Evolutionary conservation across 148 eudicot genomes (phyloP).

Genomic region (Talinum fruticosum): DNA sequence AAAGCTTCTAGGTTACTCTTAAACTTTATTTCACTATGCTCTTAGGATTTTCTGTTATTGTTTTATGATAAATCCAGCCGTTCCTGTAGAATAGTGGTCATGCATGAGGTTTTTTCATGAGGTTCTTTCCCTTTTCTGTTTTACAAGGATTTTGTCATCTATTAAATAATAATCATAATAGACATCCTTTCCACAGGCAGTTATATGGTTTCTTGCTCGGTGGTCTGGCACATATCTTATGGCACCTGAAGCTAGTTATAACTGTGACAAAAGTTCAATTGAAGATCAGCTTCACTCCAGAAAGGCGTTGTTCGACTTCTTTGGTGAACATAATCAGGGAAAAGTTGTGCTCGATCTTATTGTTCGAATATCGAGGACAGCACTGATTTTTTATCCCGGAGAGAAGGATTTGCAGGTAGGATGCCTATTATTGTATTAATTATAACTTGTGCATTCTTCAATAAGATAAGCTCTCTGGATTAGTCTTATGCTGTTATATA

Average conservation of each 20-base stretch:
- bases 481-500: background rate
- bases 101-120: background rate
- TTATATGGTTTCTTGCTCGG: conserved; percentile 90
- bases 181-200: conserved; percentile 51
- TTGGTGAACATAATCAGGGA: conserved; percentile 67
- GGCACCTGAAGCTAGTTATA: conserved; percentile 48
- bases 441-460: background rate
- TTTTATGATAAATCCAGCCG: background rate
- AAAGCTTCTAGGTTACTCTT: background rate
- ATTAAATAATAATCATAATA: conserved; percentile 8
- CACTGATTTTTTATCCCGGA: conserved; percentile 77
- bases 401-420: conserved; percentile 94
- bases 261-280: conserved; percentile 17
- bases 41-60: background rate
- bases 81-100: background rate
- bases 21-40: background rate
- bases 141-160: background rate
- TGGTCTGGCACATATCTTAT: conserved; percentile 89
- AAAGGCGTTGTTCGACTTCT: conserved; percentile 50
- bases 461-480: background rate
- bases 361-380: conserved; percentile 60
- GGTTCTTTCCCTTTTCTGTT: background rate
- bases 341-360: conserved; percentile 59
- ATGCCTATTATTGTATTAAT: background rate
- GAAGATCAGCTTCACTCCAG: conserved; percentile 37